Base-by-base conservation (phyloP, 1,139 yeast species). In the Hyphopichia wangnamkhiaoensis region DNA sequence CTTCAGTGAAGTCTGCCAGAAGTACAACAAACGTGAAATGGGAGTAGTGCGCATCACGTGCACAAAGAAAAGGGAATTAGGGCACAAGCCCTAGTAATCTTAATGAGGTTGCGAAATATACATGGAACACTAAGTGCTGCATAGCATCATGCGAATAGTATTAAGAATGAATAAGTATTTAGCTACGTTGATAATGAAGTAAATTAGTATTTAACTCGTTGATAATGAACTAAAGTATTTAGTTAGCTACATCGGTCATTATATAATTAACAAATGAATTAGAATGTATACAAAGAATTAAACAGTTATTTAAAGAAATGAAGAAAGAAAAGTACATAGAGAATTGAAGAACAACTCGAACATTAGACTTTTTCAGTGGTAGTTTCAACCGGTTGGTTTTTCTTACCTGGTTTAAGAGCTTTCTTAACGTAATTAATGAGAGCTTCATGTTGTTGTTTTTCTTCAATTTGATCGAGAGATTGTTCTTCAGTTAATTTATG, bases 401-500 rank as follows among this genome's bases (percentile, higher is more conserved):
- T 10, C 16, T 19, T 5, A 4, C 12, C 13, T 31, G 26, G 34
- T 5, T 31, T 17, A 7, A 32, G 15, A 15, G 34, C 27, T 4
- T 19, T 29, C 18, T 28, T 35, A 19, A 35, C 23, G 25, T 15
- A 35, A 12, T 23, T 24, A 21, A 21, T 14, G 4, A 35, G 8
- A 16, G 33, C 14, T 35, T 35, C 37, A 6, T 35, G 13, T 17
- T 30, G 24, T 20, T 29, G 33, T 7, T 16, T 9, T 21, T 35
- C 29, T 24, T 35, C 37, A 10, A 35, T 23, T 8, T 30, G 16
- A 2, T 35, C 37, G 18, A 27, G 12, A 5, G 56, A 48, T 45
- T 63, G 68, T 19, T 50, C 59, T 23, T 49, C 45, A 31, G 52
- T 59, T 46, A 68, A 61, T 32, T 47, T 49, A 42, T 62, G 61